phyloP scores from a whole-genome alignment of 2,329 filamentous ascomycete genomes.

The Nothophaeocryptopus gaeumannii region DNA sequence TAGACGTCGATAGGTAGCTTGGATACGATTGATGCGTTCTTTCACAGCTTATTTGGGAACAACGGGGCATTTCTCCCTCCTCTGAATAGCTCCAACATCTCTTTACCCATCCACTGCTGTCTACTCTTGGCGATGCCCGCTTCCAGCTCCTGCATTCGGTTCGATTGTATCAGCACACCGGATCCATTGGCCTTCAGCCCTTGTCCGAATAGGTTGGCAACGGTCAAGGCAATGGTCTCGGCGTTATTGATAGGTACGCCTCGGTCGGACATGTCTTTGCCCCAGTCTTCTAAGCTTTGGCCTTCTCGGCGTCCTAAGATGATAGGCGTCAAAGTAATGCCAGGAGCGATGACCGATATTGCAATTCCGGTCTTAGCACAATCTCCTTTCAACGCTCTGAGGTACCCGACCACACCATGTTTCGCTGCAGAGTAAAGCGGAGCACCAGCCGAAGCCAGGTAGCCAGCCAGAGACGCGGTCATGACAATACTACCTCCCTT shows the following conservation, averaged over 20 bases:
- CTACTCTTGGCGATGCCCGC: slow-evolving; percentile 46
- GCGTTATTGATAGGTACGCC: slow-evolving; percentile 50
- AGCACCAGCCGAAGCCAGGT: slow-evolving; percentile 48
- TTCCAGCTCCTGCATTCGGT: slow-evolving; percentile 42
- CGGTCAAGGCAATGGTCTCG: slow-evolving; percentile 44
- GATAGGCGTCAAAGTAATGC: slow-evolving; percentile 49
- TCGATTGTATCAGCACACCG: slow-evolving; percentile 47
- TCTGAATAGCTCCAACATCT: slow-evolving; percentile 50
- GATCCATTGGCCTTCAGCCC: slow-evolving; percentile 46
- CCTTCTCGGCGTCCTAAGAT: slow-evolving; percentile 36
- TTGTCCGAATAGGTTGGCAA: slow-evolving; percentile 46
- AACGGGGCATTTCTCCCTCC: slow-evolving; percentile 40
- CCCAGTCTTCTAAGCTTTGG: slow-evolving; percentile 40
- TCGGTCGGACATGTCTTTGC: slow-evolving; percentile 41
- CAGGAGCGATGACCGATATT: slow-evolving; percentile 49
- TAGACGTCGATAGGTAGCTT: background rate
- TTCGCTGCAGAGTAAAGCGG: slow-evolving; percentile 51
- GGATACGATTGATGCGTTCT: background rate
- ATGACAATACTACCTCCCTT: slow-evolving; percentile 46
- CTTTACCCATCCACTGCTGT: slow-evolving; percentile 49
- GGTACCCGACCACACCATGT: slow-evolving; percentile 51
- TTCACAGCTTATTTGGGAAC: slow-evolving; percentile 33
- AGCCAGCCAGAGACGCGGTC: slow-evolving; percentile 51
- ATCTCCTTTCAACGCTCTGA: slow-evolving; percentile 51
- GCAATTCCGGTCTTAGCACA: slow-evolving; percentile 46